Base-by-base conservation (phyloP, 2,329 filamentous ascomycete genomes). In the Neonectria hederae region DNA sequence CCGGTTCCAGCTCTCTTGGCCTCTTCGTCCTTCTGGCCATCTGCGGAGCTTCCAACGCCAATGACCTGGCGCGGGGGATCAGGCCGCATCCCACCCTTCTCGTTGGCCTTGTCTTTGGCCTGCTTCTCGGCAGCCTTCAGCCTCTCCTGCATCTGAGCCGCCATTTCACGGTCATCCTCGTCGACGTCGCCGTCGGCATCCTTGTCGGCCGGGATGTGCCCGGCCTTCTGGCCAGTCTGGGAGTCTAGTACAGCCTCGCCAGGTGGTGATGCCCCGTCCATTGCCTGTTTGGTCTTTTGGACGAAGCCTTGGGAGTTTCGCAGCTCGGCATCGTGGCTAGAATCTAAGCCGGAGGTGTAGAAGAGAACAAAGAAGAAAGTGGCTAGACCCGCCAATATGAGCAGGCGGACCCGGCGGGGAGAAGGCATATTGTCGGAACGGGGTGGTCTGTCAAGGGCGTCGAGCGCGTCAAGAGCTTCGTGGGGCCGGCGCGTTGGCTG, bases 301-400 rank as follows among this genome's bases (percentile, higher is more conserved):
- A 89, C 89, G 70, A 90, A 90, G 72, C 87, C 87, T 46, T 83
- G 80, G 2, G 83, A 72, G 38, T 80, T 78, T 54, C 75, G 77
- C 30, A 73, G 70, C 71, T 85, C 83, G 46, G 79, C 83, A 52
- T 82, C 81, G 65, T 81, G 77, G 35, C 83, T 82, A 54, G 85
- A 81, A 62, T 85, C 83, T 56, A 86, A 81, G 53, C 84, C 84
- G n/a, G 85, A 86, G 21, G 90, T 90, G 76, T 93, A 90, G 82
- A 95, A 93, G 70, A 97, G 82, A 59, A 91, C 81, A 49, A 90
- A 84, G 70, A 95, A 80, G 64, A 95, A 79, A 63, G 87, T 82
- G 69, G 89, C 83, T 70, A 94, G 71, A 60, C 89, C 83, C 61
- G 90, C 82, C 73, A 94, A 82, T 68, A 87, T 81, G 60, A 93